Evolutionary conservation across 1,284 basidiomycete genomes (phyloP).

Genomic region (Moesziomyces antarcticus): DNA sequence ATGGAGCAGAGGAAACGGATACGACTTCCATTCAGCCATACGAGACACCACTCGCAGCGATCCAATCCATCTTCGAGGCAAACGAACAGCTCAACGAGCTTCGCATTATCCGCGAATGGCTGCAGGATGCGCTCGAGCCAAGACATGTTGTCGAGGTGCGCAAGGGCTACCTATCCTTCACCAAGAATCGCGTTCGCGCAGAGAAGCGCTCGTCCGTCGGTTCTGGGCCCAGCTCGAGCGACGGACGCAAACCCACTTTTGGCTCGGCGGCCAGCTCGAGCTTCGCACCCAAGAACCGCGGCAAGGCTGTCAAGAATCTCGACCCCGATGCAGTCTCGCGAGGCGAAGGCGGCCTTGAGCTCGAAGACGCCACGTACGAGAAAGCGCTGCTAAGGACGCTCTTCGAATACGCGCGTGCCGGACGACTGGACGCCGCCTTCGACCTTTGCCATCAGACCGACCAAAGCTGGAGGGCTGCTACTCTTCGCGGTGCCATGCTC

Average conservation of each 20-base stretch:
- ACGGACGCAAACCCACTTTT: conserved; percentile 29
- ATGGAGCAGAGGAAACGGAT: conserved; percentile 8
- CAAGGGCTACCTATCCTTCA: conserved; percentile 66
- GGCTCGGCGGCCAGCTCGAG: conserved; percentile 42
- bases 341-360: conserved; percentile 56
- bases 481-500: conserved; percentile 77
- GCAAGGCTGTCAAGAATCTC: conserved; percentile 55
- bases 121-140: conserved; percentile 57
- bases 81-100: conserved; percentile 61
- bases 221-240: conserved; percentile 13
- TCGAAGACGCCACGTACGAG: conserved; percentile 74
- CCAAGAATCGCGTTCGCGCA: conserved; percentile 60
- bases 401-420: conserved; percentile 82
- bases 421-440: conserved; percentile 82
- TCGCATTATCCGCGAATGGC: conserved; percentile 65
- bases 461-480: conserved; percentile 90
- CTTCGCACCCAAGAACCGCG: conserved; percentile 45
- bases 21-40: conserved; percentile 30
- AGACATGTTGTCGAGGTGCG: conserved; percentile 62
- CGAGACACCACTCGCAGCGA: conserved; percentile 62
- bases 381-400: conserved; percentile 78
- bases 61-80: conserved; percentile 57
- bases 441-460: conserved; percentile 84
- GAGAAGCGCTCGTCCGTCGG: conserved; percentile 54
- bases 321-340: conserved; percentile 61